A percentile compares a stretch with the other conserved stretches of the same genome.
phyloP scores from a whole-genome alignment of 2,329 filamentous ascomycete genomes.

The Penicillium sumatraense region DNA sequence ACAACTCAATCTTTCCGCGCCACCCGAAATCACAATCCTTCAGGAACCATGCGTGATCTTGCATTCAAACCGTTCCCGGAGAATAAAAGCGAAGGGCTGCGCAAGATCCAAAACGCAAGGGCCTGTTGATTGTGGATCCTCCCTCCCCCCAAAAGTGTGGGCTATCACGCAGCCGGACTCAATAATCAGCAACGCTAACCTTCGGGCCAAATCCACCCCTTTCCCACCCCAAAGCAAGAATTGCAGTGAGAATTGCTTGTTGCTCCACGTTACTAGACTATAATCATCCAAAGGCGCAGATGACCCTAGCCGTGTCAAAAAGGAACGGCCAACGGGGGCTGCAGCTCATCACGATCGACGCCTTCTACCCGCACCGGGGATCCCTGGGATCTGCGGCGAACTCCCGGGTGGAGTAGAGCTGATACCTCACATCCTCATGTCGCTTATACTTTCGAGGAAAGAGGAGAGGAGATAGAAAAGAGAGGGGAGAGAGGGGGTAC shows the following conservation, averaged over 20 bases:
- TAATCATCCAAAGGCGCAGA: not conserved
- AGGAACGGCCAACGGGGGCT: slow-evolving; percentile 3
- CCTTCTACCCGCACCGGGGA: slow-evolving; percentile 18
- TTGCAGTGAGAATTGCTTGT: too few relatives aligned
- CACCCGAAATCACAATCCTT: not conserved
- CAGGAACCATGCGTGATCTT: slow-evolving; percentile 1
- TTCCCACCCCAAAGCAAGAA: too few relatives aligned
- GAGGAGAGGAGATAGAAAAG: not conserved
- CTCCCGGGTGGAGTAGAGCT: slow-evolving; percentile 5
- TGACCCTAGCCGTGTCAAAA: not conserved
- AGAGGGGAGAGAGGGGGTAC: not conserved
- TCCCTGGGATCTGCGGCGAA: slow-evolving; percentile 21
- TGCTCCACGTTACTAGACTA: not conserved
- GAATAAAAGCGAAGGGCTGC: slow-evolving; percentile 6
- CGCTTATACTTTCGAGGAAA: slow-evolving; percentile 9
- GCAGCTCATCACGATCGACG: slow-evolving; percentile 18
- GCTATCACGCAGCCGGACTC: not conserved
- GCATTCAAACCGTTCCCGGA: slow-evolving; percentile 1
- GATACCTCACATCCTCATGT: slow-evolving; percentile 29
- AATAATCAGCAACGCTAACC: slow-evolving; percentile 1
- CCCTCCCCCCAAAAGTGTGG: not conserved
- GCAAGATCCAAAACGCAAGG: slow-evolving; percentile 1
- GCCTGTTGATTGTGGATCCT: slow-evolving; percentile 5
- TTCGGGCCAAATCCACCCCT: not conserved
- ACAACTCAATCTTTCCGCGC: not conserved